Conservation (phyloP, 805 yeast species). For the Naumovozyma dairenensis region DNA sequence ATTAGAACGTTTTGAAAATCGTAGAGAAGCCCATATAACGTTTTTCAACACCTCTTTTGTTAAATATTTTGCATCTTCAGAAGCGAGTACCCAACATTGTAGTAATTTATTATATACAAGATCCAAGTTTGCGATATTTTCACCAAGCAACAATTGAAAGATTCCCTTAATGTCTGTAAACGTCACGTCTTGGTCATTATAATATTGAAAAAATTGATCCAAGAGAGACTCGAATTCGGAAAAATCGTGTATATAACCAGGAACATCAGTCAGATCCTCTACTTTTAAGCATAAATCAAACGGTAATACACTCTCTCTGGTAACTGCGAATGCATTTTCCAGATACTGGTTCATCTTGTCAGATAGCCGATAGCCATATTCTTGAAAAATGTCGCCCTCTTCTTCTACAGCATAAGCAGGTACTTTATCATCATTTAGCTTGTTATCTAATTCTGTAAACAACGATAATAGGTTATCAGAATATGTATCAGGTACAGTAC, state of each 20-base stretch:
- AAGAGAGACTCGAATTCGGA: slow-evolving; percentile 21
- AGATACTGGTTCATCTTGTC: slow-evolving; percentile 14
- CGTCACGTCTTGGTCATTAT: slow-evolving; percentile 12
- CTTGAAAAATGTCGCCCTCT: slow-evolving; percentile 16
- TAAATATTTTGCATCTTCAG: slow-evolving; percentile 10
- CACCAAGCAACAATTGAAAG: slow-evolving; percentile 12
- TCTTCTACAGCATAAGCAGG: background rate
- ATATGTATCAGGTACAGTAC: too few species aligned
- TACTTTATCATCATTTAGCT: background rate
- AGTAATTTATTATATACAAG: slow-evolving; percentile 18
- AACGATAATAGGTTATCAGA: too few species aligned
- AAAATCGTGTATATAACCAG: slow-evolving; percentile 11
- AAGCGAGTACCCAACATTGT: slow-evolving; percentile 23
- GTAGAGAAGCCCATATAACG: slow-evolving; percentile 11
- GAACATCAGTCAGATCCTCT: slow-evolving; percentile 8
- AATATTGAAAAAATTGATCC: slow-evolving; percentile 20
- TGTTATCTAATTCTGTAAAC: too few species aligned
- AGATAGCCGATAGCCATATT: slow-evolving; percentile 22
- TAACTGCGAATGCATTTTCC: too few species aligned
- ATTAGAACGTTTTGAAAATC: slow-evolving; percentile 7
- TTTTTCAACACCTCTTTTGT: slow-evolving; percentile 15
- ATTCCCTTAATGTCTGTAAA: slow-evolving; percentile 12
- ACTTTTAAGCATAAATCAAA: too few species aligned
- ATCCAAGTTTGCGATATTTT: slow-evolving; percentile 13
- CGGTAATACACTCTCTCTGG: slow-evolving; percentile 5